Percentiles rank a stretch among this genome's conserved stretches.
phyloP scores from a whole-genome alignment of 352 stramenopile species.

The Globisporangium perplexum region DNA sequence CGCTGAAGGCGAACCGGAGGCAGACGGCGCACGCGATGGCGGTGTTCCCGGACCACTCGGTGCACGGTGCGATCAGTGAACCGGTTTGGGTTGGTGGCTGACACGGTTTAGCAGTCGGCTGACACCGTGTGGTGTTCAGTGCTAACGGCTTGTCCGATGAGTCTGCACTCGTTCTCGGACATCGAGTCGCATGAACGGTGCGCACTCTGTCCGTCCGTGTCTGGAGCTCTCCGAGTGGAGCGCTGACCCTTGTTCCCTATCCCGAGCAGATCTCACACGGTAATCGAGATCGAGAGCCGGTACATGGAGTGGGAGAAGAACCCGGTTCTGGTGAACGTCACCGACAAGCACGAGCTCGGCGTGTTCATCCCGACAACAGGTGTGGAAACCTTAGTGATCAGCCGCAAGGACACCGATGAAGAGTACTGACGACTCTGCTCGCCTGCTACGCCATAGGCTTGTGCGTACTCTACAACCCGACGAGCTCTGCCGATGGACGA shows the following conservation, averaged over 20 bases:
- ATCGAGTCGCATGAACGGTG: conserved; percentile 39
- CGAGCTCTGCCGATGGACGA: conserved; percentile 29
- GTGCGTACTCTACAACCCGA: conserved; percentile 38
- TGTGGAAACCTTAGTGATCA: background rate
- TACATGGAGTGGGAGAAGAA: conserved; percentile 60
- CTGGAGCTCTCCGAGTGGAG: background rate
- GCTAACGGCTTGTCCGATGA: conserved; percentile 46
- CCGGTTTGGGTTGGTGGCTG: background rate
- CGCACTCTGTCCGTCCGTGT: background rate
- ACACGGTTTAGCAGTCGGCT: background rate
- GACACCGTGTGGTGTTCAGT: conserved; percentile 19
- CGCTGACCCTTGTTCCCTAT: background rate
- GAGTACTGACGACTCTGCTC: background rate
- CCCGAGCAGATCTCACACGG: conserved; percentile 28
- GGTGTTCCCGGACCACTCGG: conserved; percentile 48
- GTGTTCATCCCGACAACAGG: conserved; percentile 60
- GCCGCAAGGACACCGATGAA: too few species aligned
- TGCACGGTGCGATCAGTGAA: conserved; percentile 39
- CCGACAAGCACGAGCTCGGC: conserved; percentile 32
- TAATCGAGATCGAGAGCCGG: conserved; percentile 59
- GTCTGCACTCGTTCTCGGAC: conserved; percentile 50
- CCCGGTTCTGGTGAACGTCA: conserved; percentile 44
- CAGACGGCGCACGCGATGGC: conserved; percentile 49
- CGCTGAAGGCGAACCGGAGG: conserved; percentile 46
- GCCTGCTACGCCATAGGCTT: conserved; percentile 18